Base-by-base conservation (phyloP, 2,329 filamentous ascomycete genomes). In the Colletotrichum sublineola region DNA sequence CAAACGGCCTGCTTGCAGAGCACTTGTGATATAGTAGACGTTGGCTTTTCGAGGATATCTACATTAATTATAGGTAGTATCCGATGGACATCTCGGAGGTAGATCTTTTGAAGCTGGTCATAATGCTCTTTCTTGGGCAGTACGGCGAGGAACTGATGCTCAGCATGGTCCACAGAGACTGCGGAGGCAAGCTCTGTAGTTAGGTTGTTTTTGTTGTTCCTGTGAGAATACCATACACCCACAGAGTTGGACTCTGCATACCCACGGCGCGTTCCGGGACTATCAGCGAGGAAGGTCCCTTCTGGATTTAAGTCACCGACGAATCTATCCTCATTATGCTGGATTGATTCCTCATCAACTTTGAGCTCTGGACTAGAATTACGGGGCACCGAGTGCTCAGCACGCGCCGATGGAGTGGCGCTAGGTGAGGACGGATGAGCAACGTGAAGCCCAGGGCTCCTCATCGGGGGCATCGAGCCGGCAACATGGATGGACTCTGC, bases 251-350 rank as follows among this genome's bases (percentile, higher is more conserved):
- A 73, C 55, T 68, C 52, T 20, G 72, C 65, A 18, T 73, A 73
- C 0, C 74, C 68, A 15, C 63, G 68, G 9, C 44, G 60, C 15
- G 74, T 66, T 11, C 53, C 70, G 4, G 70, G 70, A 12, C 70
- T 70, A 33, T 76, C 74, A 50, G 74, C 75, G 29, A 77, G 74
- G 62, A 77, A 77, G 5, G 76, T 72, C 3, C 75, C 75, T 46
- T 77, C 76, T 5, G 76, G 76, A 64, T 75, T 76, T 18, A 77
- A 57, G 55, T 77, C 73, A 18, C 75, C 76, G 31, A 77, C 76
- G 46, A 77, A 77, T 5, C 70, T 55, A 15, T 68, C 70, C 24
- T 73, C 70, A 3, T 73, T 62, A 12, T 70, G 53, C 68, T 73
- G 50, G 69, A 61, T 44, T 55, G 68, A 46, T 66, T 71, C 72